A percentile compares a stretch with the other conserved stretches of the same genome.
phyloP scores from a whole-genome alignment of 2,329 filamentous ascomycete genomes.

The Penicillium sp. region DNA sequence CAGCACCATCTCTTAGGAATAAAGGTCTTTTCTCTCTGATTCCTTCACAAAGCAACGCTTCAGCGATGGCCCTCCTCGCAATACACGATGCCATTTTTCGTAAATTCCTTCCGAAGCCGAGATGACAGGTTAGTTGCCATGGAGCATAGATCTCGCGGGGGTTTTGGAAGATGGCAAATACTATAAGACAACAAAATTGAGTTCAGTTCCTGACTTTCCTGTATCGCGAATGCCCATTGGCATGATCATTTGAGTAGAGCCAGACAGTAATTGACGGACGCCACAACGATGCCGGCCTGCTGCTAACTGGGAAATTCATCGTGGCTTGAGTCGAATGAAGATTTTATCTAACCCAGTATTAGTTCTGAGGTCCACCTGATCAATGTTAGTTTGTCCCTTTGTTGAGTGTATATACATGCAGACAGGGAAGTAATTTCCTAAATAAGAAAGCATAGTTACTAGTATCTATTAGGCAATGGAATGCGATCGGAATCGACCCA shows the following conservation, averaged over 20 bases:
- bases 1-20: not conserved
- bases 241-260: conserved; percentile 7
- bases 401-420: not conserved
- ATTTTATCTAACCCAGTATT: not conserved
- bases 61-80: conserved; percentile 9
- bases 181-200: not conserved
- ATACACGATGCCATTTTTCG: conserved; percentile 5
- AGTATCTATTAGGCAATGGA: not conserved
- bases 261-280: not conserved
- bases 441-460: not conserved
- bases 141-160: conserved; percentile 2
- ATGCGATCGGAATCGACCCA: not conserved
- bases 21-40: not conserved
- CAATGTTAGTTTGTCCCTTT: not conserved
- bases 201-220: not conserved
- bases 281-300: not conserved
- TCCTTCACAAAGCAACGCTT: conserved; percentile 7
- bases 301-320: not conserved
- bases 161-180: conserved; percentile 7
- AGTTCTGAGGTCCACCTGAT: too few relatives aligned
- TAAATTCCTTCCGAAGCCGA: conserved; percentile 8
- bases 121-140: conserved; percentile 5
- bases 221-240: conserved; percentile 3
- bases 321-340: not conserved
- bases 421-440: not conserved